Evolutionary conservation across 169 alveolate genomes (phyloP).

Genomic region (Plasmodium cynomolgi): DNA sequence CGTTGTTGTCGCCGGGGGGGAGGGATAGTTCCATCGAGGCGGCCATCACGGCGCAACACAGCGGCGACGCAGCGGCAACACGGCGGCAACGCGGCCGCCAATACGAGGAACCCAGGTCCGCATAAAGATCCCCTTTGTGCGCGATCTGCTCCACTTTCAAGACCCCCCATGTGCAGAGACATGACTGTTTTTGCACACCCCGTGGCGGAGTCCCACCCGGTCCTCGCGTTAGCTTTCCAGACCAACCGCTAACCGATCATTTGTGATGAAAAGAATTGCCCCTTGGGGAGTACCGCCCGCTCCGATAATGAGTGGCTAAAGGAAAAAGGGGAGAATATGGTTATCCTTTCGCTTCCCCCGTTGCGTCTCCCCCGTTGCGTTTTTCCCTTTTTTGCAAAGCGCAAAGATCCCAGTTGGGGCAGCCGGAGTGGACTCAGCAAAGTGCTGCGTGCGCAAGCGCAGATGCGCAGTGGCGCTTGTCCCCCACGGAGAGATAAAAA

Average conservation of each 20-base stretch:
- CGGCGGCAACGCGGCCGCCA: background rate
- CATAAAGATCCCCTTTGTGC: background rate
- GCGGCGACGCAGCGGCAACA: background rate
- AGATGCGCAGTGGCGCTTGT: too few species aligned
- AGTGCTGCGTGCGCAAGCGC: background rate
- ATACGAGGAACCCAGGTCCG: background rate
- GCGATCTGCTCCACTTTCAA: background rate
- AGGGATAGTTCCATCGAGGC: background rate
- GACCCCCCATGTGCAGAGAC: background rate
- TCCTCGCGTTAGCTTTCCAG: background rate
- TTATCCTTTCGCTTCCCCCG: background rate
- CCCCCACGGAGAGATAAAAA: too few species aligned
- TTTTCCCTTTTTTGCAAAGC: background rate
- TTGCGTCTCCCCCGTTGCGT: background rate
- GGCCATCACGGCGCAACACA: too few species aligned
- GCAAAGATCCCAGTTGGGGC: background rate
- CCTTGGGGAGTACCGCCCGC: background rate
- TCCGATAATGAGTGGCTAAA: background rate
- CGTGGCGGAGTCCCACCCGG: background rate
- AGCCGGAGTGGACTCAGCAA: background rate
- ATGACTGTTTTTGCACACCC: background rate
- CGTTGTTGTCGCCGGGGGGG: too few species aligned
- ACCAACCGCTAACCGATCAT: background rate
- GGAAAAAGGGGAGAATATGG: background rate
- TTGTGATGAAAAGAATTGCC: background rate